Base-by-base conservation (phyloP, 352 stramenopile genomes). In the Halophytophthora batemanensis region DNA sequence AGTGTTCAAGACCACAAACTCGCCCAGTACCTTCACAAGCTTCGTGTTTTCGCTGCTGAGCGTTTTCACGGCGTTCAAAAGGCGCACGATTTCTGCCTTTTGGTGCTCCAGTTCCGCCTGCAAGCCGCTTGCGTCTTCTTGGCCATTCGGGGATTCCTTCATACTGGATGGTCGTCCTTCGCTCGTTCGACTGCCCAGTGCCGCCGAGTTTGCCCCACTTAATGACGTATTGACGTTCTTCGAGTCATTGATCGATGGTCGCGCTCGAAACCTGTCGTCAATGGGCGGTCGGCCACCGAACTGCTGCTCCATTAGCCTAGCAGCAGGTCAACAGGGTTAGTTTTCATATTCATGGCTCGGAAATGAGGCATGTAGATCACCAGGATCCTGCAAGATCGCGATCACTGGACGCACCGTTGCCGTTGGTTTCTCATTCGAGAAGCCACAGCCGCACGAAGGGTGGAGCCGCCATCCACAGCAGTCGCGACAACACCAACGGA, bases 401-500 rank as follows among this genome's bases (percentile, higher is more conserved):
- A 33, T 38, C n/a, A 35, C n/a, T 13, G 5, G 36, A 52, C 53
- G 13, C 50, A 86, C 77, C 74, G 64, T 47, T 89, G 68, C 12
- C 84, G 71, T 40, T 93, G 82, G 46, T 93, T 93, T 18, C 82
- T 77, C 77, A 90, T 91, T 21, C 84, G 68, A n/a, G 80, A 88
- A 3, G 81, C 84, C 11, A 90, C 78, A 1, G 82, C 84, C 18
- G 84, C 84, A 49, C 82, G 67, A 31, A 95, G 55, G 4, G 82
- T 95, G 10, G 81, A 89, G 0, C 62, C 82, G 25, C 84, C 84
- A 59, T 95, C 82, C 23, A 95, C 66, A 1, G 80, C 71, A 52
- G 73, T 86, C 2, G 73, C 82, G 21, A 80, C 66, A 1, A 88
- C 67, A 23, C 77, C 77, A 52, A 83, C 66, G 0, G 65, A 64